These are phyloP conservation scores for Epichloe baconii DNA, from an alignment of 2,329 filamentous ascomycete genomes.

Conservation along the genomic window DNA sequence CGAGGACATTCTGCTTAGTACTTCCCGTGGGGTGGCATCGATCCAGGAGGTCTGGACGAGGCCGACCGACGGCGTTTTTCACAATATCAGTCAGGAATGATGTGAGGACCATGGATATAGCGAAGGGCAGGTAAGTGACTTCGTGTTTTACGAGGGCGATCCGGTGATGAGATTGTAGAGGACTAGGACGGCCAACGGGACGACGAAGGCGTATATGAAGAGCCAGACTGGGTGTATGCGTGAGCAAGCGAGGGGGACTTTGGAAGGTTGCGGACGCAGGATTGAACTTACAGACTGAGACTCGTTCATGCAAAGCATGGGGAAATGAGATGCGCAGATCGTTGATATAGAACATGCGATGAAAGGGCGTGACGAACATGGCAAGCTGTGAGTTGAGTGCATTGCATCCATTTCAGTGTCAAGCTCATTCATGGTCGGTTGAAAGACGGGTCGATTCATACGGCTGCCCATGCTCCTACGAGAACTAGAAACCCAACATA, in stretches of 20 bases:
- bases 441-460: not conserved
- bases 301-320: conserved; percentile 71
- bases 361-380: conserved; percentile 60
- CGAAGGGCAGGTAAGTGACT: conserved; percentile 69
- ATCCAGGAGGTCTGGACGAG: conserved; percentile 50
- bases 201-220: conserved; percentile 62
- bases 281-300: conserved; percentile 52
- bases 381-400: conserved; percentile 12
- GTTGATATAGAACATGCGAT: conserved; percentile 85
- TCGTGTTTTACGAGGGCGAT: conserved; percentile 69
- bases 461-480: conserved; percentile 3
- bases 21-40: conserved; percentile 58
- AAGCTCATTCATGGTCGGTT: not conserved
- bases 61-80: conserved; percentile 77
- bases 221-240: conserved; percentile 42
- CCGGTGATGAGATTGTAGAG: conserved; percentile 49
- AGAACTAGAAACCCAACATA: conserved; percentile 6
- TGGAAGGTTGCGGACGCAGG: too few relatives aligned
- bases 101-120: conserved; percentile 63
- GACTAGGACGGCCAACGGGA: conserved; percentile 56
- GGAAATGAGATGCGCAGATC: conserved; percentile 78
- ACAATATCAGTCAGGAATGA: conserved; percentile 78
- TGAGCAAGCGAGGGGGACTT: too few relatives aligned
- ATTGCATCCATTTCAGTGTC: conserved; percentile 6
- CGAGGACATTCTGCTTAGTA: conserved; percentile 37